These are phyloP conservation scores for Priceomyces melissophilus DNA, from an alignment of 805 yeast genomes.

Conservation along the genomic window DNA sequence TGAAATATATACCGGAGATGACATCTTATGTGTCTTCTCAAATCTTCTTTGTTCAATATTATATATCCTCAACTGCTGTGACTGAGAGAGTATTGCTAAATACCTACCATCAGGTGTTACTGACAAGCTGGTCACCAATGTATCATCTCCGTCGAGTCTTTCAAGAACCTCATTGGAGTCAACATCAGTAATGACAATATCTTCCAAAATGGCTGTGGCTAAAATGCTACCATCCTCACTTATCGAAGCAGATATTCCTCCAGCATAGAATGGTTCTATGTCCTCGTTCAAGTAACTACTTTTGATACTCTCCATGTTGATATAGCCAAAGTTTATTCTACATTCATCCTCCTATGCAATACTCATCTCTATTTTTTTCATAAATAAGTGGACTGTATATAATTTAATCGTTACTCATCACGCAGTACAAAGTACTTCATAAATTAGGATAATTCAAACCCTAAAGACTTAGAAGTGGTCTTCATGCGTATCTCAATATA, in stretches of 20 bases:
- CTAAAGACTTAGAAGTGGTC: conserved; percentile 41
- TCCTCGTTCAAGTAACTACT: conserved; percentile 44
- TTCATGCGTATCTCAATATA: conserved; percentile 41
- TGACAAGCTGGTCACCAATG: conserved; percentile 67
- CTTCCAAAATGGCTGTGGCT: conserved; percentile 81
- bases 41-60: conserved; percentile 38
- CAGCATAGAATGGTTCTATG: conserved; percentile 81
- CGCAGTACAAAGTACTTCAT: too few species aligned
- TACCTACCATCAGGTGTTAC: conserved; percentile 72
- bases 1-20: conserved; percentile 81
- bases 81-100: conserved; percentile 74
- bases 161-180: conserved; percentile 54
- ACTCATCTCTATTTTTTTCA: conserved; percentile 10
- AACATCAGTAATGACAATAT: conserved; percentile 66
- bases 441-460: conserved; percentile 27
- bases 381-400: not conserved
- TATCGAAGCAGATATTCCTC: conserved; percentile 73
- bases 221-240: conserved; percentile 58
- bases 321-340: not conserved
- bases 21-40: conserved; percentile 52
- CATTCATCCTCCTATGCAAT: conserved; percentile 1
- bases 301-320: conserved; percentile 23
- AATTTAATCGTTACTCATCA: too few species aligned
- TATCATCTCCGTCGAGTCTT: conserved; percentile 80
- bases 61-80: conserved; percentile 75